phyloP scores from a whole-genome alignment of 805 yeast genomes.

The Zygoascus biomembranicola region DNA sequence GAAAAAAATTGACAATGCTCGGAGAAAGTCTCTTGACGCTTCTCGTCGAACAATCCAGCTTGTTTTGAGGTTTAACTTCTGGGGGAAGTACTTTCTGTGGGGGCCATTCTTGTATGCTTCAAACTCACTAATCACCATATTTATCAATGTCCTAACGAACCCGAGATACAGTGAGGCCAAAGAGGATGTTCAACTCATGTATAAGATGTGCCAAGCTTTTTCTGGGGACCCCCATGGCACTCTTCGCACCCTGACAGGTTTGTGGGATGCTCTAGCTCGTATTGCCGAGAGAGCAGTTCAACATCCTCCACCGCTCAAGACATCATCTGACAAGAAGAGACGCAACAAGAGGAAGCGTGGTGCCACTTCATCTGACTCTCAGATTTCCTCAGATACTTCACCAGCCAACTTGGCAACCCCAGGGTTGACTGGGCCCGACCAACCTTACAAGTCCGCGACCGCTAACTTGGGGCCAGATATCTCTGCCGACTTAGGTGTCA shows the following conservation, averaged over 20 bases:
- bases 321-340: not conserved
- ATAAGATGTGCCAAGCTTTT: not conserved
- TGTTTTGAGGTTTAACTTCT: conserved; percentile 2
- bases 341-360: not conserved
- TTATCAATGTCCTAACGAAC: conserved; percentile 3
- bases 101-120: conserved; percentile 10
- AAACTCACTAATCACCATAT: conserved; percentile 14
- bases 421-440: not conserved
- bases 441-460: no score
- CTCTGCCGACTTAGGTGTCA: no score
- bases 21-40: conserved; percentile 16
- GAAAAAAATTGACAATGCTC: conserved; percentile 1
- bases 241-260: not conserved
- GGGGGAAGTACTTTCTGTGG: conserved; percentile 9
- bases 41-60: conserved; percentile 15
- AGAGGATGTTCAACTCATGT: not conserved
- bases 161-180: not conserved
- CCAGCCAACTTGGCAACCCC: not conserved
- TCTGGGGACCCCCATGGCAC: no score
- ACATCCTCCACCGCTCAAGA: not conserved
- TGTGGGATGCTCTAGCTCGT: not conserved
- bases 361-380: not conserved
- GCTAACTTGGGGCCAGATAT: no score
- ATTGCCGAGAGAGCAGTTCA: not conserved
- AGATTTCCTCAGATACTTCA: not conserved